Base-by-base conservation (phyloP, 1,139 yeast genomes). In the Pneumocystis jirovecii region DNA sequence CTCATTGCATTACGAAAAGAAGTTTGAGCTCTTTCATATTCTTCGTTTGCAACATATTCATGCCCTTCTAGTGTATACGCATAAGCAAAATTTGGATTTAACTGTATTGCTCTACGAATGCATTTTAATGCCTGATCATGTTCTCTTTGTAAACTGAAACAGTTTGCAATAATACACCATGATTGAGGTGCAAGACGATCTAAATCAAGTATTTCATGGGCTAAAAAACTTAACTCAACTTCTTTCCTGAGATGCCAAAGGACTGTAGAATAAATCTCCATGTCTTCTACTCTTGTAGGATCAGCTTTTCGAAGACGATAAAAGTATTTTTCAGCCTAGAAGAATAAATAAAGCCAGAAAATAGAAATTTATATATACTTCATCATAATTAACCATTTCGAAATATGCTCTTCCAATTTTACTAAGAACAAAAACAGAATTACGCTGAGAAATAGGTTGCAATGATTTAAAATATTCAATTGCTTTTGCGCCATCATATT, bases 1-100 rank as follows among this genome's bases (percentile, higher is more conserved):
- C 87, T 77, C 62, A 93, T 80, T 10, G 97, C 95, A 68, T 81
- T 79, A 59, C 97, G 77, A 79, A 90, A 95, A 69, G 89, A 84
- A 68, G 86, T 89, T 69, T 88, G 81, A 0, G 98, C 97, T 75
- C 85, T 83, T 73, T 91, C 97, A 75, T 86, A 89, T 63, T 95
- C 90, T 75, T 95, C 98, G 72, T 84, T 89, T 5, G 93, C 83
- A 60, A 89, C 85, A 72, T 83, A 85, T 75, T 95, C 99, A 75
- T 95, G 98, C 0, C 97, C 99, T 76, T 88, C 90, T 66, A 95
- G 79, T 0, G 97, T 91, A 73, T 89, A 87, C 0, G 96, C 96
- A 73, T 93, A 93, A 0, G 95, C 85, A 74, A 89, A 88, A 35
- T 77, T 78, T n/a, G 85, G 84, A 72, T 88, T 85, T 25, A 87